phyloP scores from a whole-genome alignment of 257 asterid species.

The Eucommia ulmoides region DNA sequence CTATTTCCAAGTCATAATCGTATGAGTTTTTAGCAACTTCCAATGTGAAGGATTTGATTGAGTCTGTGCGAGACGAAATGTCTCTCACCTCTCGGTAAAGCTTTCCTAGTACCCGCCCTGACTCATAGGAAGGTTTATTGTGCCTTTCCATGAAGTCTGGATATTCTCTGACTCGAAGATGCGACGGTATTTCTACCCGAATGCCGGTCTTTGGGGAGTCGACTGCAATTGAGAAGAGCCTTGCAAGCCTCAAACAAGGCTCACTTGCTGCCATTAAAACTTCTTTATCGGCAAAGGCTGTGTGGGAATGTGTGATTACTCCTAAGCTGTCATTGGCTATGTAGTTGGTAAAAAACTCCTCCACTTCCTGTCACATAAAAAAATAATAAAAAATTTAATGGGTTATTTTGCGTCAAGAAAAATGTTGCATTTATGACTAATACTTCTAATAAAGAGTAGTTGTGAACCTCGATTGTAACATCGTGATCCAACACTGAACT shows the following conservation, averaged over 20 bases:
- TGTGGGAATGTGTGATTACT: conserved; percentile 62
- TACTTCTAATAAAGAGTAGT: too few species aligned
- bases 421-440: too few species aligned
- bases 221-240: conserved; percentile 61
- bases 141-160: conserved; percentile 94
- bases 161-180: conserved; percentile 57
- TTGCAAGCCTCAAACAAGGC: conserved; percentile 50
- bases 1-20: conserved; percentile 51
- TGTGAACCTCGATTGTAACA: conserved; percentile 70
- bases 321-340: conserved; percentile 78
- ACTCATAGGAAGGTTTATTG: conserved; percentile 42
- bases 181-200: conserved; percentile 73
- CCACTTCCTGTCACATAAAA: conserved; percentile 45
- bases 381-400: too few species aligned
- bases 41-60: conserved; percentile 29
- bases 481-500: conserved; percentile 35
- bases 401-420: too few species aligned
- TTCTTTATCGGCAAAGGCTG: conserved; percentile 67
- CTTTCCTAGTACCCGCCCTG: conserved; percentile 55
- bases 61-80: conserved; percentile 26
- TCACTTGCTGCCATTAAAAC: conserved; percentile 33
- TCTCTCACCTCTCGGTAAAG: conserved; percentile 64
- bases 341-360: conserved; percentile 74
- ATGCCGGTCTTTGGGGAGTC: conserved; percentile 85
- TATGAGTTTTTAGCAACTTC: conserved; percentile 50